These are phyloP conservation scores for Bonia amplexicaulis DNA, from an alignment of 176 grass and related monocot genomes.

Conservation along the genomic window DNA sequence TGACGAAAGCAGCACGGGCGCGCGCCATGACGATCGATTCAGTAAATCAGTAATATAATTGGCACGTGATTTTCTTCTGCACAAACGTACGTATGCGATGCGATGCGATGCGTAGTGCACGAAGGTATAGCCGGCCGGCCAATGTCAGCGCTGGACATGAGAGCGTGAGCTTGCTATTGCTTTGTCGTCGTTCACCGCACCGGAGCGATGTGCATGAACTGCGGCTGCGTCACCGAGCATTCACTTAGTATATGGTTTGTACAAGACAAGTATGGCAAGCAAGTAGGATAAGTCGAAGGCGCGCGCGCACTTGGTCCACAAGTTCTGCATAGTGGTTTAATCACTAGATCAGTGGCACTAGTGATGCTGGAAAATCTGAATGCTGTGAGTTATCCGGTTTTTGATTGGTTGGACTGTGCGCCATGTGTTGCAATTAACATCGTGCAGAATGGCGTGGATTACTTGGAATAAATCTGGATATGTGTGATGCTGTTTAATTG, in stretches of 20 bases:
- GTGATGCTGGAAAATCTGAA: neutral
- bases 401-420: slow-evolving; percentile 8
- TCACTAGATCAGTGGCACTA: slow-evolving; percentile 9
- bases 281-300: neutral
- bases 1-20: neutral
- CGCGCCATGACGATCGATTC: neutral
- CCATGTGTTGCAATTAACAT: neutral
- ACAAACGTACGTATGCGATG: no score
- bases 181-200: neutral
- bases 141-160: neutral
- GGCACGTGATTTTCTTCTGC: neutral
- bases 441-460: neutral
- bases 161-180: neutral
- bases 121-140: neutral
- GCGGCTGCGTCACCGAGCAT: slow-evolving; percentile 13
- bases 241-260: neutral
- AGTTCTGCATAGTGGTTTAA: neutral
- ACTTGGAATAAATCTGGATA: neutral
- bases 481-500: neutral
- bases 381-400: neutral
- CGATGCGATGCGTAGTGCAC: neutral
- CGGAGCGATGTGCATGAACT: neutral
- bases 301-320: slow-evolving; percentile 4
- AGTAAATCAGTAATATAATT: no score
- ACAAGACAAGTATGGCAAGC: neutral